A percentile compares a stretch with the other conserved stretches of the same genome.
Conservation (phyloP, 1,284 basidiomycete species). For the Microbotryomycetes sp. region DNA sequence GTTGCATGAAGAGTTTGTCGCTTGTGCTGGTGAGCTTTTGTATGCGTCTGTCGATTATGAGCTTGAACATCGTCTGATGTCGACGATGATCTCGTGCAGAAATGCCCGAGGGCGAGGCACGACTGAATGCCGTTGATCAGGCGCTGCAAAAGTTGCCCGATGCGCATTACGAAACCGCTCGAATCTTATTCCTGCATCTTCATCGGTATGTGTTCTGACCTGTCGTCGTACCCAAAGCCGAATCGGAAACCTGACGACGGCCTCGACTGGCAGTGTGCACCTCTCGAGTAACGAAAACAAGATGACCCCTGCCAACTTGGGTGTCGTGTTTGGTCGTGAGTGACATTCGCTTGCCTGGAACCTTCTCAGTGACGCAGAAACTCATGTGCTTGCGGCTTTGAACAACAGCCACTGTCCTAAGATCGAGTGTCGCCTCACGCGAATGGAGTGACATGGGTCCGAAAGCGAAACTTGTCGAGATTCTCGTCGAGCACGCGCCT, state of each 20-base stretch:
- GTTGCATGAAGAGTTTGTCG: conserved; percentile 83
- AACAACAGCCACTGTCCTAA: conserved; percentile 85
- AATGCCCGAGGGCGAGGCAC: conserved; percentile 55
- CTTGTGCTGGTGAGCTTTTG: conserved; percentile 53
- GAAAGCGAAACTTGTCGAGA: conserved; percentile 82
- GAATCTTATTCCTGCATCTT: conserved; percentile 77
- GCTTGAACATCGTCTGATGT: conserved; percentile 4
- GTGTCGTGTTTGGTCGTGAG: conserved; percentile 99
- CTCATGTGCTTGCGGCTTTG: conserved; percentile 22
- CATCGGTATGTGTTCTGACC: conserved; percentile 53
- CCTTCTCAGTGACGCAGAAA: neutral
- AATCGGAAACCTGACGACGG: neutral
- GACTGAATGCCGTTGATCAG: conserved; percentile 56
- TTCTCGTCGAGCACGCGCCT: conserved; percentile 83
- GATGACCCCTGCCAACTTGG: conserved; percentile 92
- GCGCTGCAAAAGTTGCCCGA: conserved; percentile 71
- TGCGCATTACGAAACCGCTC: conserved; percentile 81
- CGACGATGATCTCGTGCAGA: conserved; percentile 38
- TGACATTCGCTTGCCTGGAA: conserved; percentile 34
- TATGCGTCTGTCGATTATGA: neutral
- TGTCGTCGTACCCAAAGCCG: neutral
- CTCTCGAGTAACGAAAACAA: conserved; percentile 67
- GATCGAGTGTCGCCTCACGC: conserved; percentile 72
- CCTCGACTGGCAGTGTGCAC: conserved; percentile 53
- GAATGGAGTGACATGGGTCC: conserved; percentile 97